Percentiles rank a stretch among this genome's conserved stretches.
Evolutionary conservation across 164 flowering plant species (phyloP).

Genomic region (Chloranthus sessilifolius): DNA sequence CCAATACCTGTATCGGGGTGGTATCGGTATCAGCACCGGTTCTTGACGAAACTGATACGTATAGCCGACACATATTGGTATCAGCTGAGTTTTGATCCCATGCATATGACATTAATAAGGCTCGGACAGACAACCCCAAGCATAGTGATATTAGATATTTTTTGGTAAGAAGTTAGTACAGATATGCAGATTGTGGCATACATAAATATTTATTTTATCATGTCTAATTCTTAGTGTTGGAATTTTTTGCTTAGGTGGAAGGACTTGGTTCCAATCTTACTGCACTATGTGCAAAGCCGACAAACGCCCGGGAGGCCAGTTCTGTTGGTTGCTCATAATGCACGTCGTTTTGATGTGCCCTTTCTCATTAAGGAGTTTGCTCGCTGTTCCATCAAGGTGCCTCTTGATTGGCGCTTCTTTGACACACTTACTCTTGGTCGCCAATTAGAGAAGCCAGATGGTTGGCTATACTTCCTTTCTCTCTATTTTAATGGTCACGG

Average conservation of each 20-base stretch:
- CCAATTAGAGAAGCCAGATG: slow-evolving; percentile 48
- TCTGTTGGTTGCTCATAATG: slow-evolving; percentile 73
- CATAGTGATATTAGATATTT: too few relatives aligned
- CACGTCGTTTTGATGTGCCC: slow-evolving; percentile 73
- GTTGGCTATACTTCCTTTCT: slow-evolving; percentile 28
- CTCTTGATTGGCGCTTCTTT: slow-evolving; percentile 63
- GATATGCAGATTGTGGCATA: too few relatives aligned
- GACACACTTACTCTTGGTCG: slow-evolving; percentile 75
- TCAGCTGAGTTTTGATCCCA: too few relatives aligned
- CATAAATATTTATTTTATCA: too few relatives aligned
- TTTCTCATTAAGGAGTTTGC: slow-evolving; percentile 60
- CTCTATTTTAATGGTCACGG: neutral
- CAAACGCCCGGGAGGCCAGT: slow-evolving; percentile 63
- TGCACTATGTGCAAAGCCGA: slow-evolving; percentile 60
- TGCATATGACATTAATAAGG: too few relatives aligned
- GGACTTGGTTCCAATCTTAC: slow-evolving; percentile 71
- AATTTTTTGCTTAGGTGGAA: slow-evolving; percentile 51
- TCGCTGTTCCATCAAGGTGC: slow-evolving; percentile 64
- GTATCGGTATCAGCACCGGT: too few relatives aligned
- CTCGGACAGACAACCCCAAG: too few relatives aligned
- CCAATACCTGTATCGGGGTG: too few relatives aligned
- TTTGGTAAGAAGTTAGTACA: too few relatives aligned
- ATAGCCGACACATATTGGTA: too few relatives aligned
- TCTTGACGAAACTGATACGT: too few relatives aligned
- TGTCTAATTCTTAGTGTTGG: neutral